Conservation (phyloP, 179 eudicot species). For the Actinidia chinensis region DNA sequence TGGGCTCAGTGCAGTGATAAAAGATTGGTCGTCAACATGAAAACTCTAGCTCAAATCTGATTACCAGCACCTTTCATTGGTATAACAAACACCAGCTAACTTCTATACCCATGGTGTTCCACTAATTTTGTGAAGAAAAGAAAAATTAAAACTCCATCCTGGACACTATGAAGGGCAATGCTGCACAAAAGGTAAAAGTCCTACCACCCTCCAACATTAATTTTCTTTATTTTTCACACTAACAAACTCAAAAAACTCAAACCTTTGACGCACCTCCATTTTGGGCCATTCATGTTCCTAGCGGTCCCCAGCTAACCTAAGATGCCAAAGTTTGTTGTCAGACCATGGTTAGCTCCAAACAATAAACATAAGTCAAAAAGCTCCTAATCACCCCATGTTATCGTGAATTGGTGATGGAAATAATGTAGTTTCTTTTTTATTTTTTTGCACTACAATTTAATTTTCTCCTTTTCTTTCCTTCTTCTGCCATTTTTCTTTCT, state of each 20-base stretch:
- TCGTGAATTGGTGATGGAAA: background rate
- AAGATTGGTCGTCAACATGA: background rate
- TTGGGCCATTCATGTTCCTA: background rate
- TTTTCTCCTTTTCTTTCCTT: background rate
- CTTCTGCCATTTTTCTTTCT: background rate
- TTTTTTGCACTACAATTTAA: background rate
- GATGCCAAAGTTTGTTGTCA: background rate
- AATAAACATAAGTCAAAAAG: background rate
- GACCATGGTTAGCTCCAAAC: background rate
- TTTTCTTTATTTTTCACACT: background rate
- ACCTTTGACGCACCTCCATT: background rate
- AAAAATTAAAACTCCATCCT: background rate
- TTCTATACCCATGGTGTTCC: background rate
- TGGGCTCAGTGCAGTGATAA: background rate
- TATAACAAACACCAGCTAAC: background rate
- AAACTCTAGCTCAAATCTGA: background rate
- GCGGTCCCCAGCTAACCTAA: background rate
- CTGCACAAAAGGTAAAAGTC: background rate
- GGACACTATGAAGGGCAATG: background rate
- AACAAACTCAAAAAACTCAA: background rate
- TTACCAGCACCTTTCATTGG: background rate
- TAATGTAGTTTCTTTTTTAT: background rate
- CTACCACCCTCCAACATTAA: background rate
- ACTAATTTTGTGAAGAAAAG: background rate
- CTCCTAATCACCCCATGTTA: background rate